Conservation (phyloP, 257 asterid species). For the Solanum chilense region DNA sequence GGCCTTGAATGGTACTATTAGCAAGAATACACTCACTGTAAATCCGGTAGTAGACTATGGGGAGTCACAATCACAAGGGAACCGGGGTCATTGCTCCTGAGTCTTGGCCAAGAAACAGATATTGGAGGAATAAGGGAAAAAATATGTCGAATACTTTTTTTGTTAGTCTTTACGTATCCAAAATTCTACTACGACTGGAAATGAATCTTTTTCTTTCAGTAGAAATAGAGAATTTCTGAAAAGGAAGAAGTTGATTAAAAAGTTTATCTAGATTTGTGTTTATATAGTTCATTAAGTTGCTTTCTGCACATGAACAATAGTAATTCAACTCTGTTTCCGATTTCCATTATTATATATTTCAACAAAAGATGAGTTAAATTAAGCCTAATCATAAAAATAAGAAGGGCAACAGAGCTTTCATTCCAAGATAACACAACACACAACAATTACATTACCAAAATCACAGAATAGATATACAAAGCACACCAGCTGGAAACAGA, state of each 20-base stretch:
- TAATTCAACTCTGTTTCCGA: neutral
- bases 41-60: conserved; percentile 20
- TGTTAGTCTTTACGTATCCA: neutral
- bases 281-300: neutral
- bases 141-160: neutral
- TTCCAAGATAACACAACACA: neutral
- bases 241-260: neutral
- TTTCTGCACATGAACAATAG: neutral
- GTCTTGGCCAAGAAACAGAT: neutral
- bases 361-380: neutral
- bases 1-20: neutral
- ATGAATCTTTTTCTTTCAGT: neutral
- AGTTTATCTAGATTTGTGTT: neutral
- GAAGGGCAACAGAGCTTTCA: neutral
- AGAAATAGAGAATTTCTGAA: neutral
- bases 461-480: neutral
- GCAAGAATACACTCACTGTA: conserved; percentile 38
- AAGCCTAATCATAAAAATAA: neutral
- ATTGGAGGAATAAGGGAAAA: neutral
- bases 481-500: neutral
- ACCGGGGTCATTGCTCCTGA: conserved; percentile 39
- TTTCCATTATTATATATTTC: neutral
- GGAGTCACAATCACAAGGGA: conserved; percentile 42
- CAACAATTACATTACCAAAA: neutral
- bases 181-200: neutral